These are phyloP conservation scores for Kurtzmaniella quercitrusa DNA, from an alignment of 1,139 yeast species.

Conservation along the genomic window DNA sequence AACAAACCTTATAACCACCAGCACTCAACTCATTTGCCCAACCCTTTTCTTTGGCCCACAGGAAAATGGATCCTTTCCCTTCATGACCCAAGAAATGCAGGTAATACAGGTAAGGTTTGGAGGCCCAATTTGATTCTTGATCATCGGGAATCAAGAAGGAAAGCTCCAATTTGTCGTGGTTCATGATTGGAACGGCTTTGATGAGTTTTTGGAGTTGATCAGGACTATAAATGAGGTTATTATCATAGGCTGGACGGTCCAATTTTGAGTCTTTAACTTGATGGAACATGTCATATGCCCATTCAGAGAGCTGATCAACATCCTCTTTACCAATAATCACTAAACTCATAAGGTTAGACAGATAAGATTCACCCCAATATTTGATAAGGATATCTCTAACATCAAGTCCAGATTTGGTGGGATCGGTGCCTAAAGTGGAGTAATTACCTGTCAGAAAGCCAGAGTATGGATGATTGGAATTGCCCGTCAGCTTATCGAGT, in stretches of 20 bases:
- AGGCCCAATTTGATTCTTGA: conserved; percentile 55
- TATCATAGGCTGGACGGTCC: conserved; percentile 45
- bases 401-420: conserved; percentile 44
- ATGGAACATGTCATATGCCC: conserved; percentile 70
- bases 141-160: conserved; percentile 76
- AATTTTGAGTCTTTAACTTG: conserved; percentile 54
- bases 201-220: conserved; percentile 52
- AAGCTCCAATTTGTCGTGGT: conserved; percentile 61
- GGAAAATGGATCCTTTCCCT: conserved; percentile 73
- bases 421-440: conserved; percentile 55
- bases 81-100: conserved; percentile 91
- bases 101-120: conserved; percentile 64
- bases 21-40: conserved; percentile 81
- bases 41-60: conserved; percentile 61
- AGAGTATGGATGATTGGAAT: conserved; percentile 67
- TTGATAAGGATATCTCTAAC: conserved; percentile 64
- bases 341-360: conserved; percentile 80
- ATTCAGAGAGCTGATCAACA: conserved; percentile 61
- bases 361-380: conserved; percentile 59
- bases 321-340: conserved; percentile 81
- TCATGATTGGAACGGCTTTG: conserved; percentile 79
- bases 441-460: conserved; percentile 76
- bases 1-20: conserved; percentile 66
- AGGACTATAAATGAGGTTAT: conserved; percentile 24
- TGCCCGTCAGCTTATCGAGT: conserved; percentile 70